Evolutionary conservation across 805 yeast species (phyloP).

Genomic region (Hanseniaspora vineae): DNA sequence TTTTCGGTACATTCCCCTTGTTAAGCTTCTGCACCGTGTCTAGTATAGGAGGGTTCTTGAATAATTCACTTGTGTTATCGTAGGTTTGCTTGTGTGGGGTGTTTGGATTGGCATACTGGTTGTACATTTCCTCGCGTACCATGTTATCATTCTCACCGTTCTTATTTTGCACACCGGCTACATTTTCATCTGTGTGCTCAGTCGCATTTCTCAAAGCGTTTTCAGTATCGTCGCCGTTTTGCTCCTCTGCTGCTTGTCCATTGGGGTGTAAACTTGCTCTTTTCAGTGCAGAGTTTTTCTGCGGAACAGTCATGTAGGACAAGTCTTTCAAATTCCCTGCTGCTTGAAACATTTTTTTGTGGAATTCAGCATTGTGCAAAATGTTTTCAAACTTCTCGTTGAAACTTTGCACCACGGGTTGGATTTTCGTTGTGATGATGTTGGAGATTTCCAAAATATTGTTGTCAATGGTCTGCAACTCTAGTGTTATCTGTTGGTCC

Average conservation of each 20-base stretch:
- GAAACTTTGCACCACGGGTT: constrained; percentile 56
- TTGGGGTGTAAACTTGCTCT: too few species aligned
- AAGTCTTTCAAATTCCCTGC: constrained; percentile 47
- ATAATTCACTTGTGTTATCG: background rate
- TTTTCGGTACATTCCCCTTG: too few species aligned
- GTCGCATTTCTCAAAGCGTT: too few species aligned
- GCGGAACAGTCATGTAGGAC: background rate
- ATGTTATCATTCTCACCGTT: background rate
- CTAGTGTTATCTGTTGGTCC: constrained; percentile 69
- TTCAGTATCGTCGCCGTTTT: too few species aligned
- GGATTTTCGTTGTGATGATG: constrained; percentile 49
- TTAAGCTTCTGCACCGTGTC: background rate
- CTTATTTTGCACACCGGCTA: too few species aligned
- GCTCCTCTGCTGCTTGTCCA: too few species aligned
- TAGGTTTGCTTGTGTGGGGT: background rate
- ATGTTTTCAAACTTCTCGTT: constrained; percentile 44
- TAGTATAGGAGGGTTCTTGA: background rate
- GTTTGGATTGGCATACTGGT: too few species aligned
- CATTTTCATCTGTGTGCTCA: too few species aligned
- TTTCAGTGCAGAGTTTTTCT: background rate
- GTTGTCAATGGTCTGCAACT: constrained; percentile 67
- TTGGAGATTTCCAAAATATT: constrained; percentile 58
- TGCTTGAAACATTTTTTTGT: constrained; percentile 69
- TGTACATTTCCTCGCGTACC: too few species aligned
- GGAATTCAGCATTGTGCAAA: constrained; percentile 55